These are phyloP conservation scores for Eucalyptus brandiana DNA, from an alignment of 345 rosid species.

Conservation along the genomic window DNA sequence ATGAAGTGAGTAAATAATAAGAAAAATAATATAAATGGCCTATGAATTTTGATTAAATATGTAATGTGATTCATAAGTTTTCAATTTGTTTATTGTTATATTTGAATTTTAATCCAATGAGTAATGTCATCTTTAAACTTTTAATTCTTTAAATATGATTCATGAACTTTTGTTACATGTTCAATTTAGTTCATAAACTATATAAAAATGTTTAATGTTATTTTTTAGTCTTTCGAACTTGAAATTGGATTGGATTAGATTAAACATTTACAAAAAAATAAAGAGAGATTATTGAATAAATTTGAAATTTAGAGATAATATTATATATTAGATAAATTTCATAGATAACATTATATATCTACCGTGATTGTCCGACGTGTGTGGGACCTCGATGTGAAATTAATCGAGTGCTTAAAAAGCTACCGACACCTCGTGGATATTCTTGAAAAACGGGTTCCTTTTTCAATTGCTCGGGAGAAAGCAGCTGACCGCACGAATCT, in stretches of 20 bases:
- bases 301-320: rapidly evolving
- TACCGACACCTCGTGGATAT: not conserved
- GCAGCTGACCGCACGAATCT: not conserved
- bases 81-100: too few relatives aligned
- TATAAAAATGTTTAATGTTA: too few relatives aligned
- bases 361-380: rapidly evolving
- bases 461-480: not conserved
- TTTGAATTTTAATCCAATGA: rapidly evolving
- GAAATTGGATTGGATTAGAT: not conserved
- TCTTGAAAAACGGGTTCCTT: not conserved
- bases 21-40: rapidly evolving
- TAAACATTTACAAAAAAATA: not conserved
- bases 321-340: rapidly evolving
- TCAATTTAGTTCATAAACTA: too few relatives aligned
- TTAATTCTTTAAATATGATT: rapidly evolving
- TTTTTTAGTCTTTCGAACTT: too few relatives aligned
- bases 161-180: rapidly evolving
- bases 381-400: not conserved
- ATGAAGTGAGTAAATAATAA: not conserved
- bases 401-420: not conserved
- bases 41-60: too few relatives aligned
- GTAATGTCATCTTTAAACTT: rapidly evolving
- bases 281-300: too few relatives aligned
- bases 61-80: rapidly evolving
- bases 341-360: rapidly evolving